A percentile compares a stretch with the other conserved stretches of the same genome.
Evolutionary conservation across 2,329 filamentous ascomycete species (phyloP).

Genomic region (Aspergillus japonicus): DNA sequence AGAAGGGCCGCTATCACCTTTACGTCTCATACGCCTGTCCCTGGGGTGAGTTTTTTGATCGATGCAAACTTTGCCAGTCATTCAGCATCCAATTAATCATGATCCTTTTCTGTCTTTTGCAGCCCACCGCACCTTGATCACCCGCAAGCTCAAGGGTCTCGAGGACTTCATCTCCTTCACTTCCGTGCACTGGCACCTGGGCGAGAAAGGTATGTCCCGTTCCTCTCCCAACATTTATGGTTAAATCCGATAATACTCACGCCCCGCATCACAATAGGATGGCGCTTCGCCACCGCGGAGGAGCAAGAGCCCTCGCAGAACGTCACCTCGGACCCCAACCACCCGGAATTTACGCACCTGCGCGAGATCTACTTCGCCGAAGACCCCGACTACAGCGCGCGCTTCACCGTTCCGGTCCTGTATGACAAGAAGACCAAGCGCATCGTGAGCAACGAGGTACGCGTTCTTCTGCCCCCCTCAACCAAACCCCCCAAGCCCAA

Average conservation of each 20-base stretch:
- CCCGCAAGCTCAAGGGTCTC: conserved; percentile 84
- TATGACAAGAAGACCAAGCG: conserved; percentile 67
- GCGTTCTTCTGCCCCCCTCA: conserved; percentile 1
- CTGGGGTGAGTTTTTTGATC: conserved; percentile 57
- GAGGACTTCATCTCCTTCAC: conserved; percentile 78
- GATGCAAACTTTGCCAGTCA: too few relatives aligned
- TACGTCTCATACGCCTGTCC: conserved; percentile 94
- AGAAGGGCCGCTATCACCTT: conserved; percentile 89
- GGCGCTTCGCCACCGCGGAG: conserved; percentile 73
- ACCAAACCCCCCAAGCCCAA: not conserved
- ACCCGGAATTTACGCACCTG: conserved; percentile 67
- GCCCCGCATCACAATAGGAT: conserved; percentile 52
- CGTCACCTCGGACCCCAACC: conserved; percentile 58
- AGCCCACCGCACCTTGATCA: conserved; percentile 85
- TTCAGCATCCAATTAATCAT: too few relatives aligned
- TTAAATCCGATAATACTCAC: not conserved
- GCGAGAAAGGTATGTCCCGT: conserved; percentile 54
- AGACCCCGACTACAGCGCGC: conserved; percentile 68
- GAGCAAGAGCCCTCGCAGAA: conserved; percentile 59
- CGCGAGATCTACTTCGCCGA: conserved; percentile 77
- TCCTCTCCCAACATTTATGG: not conserved
- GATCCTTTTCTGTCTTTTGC: not conserved
- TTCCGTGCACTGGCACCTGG: conserved; percentile 91
- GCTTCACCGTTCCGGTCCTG: conserved; percentile 85
- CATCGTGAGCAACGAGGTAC: conserved; percentile 85